Evolutionary conservation across 176 grass and related monocot species (phyloP), one percentile per base, ranked within the genome.

Genomic region (Raddia guianensis): DNA sequence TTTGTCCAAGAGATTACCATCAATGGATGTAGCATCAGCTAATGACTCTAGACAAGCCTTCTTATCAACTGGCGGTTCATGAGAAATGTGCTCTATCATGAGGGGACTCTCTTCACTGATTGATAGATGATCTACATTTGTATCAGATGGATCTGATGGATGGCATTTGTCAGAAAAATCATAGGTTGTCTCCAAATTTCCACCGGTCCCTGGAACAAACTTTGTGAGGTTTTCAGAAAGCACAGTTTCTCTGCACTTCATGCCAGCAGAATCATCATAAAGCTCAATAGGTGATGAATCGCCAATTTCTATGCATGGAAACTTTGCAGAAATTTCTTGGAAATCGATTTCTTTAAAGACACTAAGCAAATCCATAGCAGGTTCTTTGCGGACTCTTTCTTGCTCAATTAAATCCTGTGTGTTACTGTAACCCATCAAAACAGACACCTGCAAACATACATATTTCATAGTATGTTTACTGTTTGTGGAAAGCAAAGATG

Each of bases 271-370:
- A 72, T 89, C 90, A 16, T 89, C 88, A 82, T 93, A 98, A 19
- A 98, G 84, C 76, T 79, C 88, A 80, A 98, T 66, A 71, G 73
- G 77, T 66, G 88, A 90, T 34, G 95, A 90, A 42, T 98, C 79
- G 35, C 95, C 88, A 10, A 98, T 68, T 87, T 91, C 87, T 68
- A 98, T 98, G 84, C 85, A 89, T 43, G 92, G 90, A 86, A 91
- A 98, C 48, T 86, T 98, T 27, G 66, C 77, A 57, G 66, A 87
- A 40, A 77, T 85, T 55, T 88, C 73, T 62, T 70, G 49, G 60
- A 95, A 87, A 74, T 95, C 93, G 48, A 90, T 81, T 83, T 98
- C 90, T 85, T 94, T 86, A 12, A 89, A 74, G 46, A 85, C 81
- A 65, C 71, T 84, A 62, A 79, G 68, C 18, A 80, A 65, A 55